Evolutionary conservation across 2,329 filamentous ascomycete genomes (phyloP).

Genomic region (Arachnomyces sp.): DNA sequence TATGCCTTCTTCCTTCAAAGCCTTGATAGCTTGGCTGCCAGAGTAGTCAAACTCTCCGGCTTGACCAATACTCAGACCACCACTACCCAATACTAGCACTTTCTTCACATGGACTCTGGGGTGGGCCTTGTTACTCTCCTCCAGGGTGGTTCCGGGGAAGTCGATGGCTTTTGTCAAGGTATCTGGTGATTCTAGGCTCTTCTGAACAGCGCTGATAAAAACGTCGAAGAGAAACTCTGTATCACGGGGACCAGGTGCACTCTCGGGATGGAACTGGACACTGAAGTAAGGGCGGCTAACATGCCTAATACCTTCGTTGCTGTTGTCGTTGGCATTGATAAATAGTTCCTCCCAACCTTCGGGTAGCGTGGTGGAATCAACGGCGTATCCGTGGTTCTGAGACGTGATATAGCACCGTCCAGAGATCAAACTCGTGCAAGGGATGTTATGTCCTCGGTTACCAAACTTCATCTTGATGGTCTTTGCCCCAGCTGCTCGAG

Average conservation of each 20-base stretch:
- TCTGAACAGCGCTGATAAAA: conserved; percentile 76
- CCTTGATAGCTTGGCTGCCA: conserved; percentile 96
- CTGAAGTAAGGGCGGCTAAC: conserved; percentile 83
- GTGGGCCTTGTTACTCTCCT: conserved; percentile 67
- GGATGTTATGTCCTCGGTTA: conserved; percentile 97
- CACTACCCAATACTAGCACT: conserved; percentile 85
- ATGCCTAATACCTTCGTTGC: conserved; percentile 96
- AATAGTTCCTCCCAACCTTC: conserved; percentile 87
- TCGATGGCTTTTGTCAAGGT: conserved; percentile 64
- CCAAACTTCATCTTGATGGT: conserved; percentile 99
- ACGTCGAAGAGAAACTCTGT: conserved; percentile 97
- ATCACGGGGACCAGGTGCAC: conserved; percentile 86
- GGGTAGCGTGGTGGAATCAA: conserved; percentile 69
- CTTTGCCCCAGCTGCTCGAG: conserved; percentile 73
- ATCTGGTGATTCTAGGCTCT: conserved; percentile 58
- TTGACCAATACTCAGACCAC: conserved; percentile 93
- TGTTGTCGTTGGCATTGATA: conserved; percentile 95
- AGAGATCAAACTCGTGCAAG: conserved; percentile 89
- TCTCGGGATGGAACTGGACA: conserved; percentile 99
- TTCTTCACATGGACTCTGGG: conserved; percentile 85
- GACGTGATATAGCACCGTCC: conserved; percentile 98
- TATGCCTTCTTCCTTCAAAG: conserved; percentile 92
- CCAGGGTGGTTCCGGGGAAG: conserved; percentile 77
- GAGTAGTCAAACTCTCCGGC: conserved; percentile 99
- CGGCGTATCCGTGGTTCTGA: conserved; percentile 95